These are phyloP conservation scores for Coemansia sp. DNA, from an alignment of 192 early-diverging fungal genomes.

Conservation along the genomic window DNA sequence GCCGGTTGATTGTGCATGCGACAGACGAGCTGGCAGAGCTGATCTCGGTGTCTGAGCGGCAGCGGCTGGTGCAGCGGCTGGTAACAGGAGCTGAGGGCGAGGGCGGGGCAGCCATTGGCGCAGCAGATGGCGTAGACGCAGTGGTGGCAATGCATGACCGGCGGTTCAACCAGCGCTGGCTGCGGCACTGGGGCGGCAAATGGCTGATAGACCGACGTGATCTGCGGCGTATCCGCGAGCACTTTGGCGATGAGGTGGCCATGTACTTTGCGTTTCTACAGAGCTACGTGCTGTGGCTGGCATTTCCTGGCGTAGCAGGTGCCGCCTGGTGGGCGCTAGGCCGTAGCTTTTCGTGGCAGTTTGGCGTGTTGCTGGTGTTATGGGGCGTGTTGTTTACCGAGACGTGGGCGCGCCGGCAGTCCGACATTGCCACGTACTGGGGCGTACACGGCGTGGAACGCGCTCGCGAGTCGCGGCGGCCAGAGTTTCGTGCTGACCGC, in stretches of 20 bases:
- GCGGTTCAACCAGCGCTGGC: slow-evolving; percentile 78
- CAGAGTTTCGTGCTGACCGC: slow-evolving; percentile 68
- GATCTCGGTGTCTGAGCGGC: slow-evolving; percentile 32
- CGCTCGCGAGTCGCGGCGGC: slow-evolving; percentile 58
- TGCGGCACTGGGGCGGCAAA: slow-evolving; percentile 77
- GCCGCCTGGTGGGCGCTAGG: slow-evolving; percentile 58
- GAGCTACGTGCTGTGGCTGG: slow-evolving; percentile 79
- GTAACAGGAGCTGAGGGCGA: slow-evolving; percentile 38
- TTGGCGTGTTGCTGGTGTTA: slow-evolving; percentile 63
- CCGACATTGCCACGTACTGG: slow-evolving; percentile 75
- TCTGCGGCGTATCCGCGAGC: slow-evolving; percentile 70
- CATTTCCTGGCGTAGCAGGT: slow-evolving; percentile 67
- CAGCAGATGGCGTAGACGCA: slow-evolving; percentile 33
- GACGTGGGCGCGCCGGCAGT: slow-evolving; percentile 78
- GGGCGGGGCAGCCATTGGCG: slow-evolving; percentile 54
- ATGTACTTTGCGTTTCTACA: slow-evolving; percentile 95
- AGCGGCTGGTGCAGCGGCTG: slow-evolving; percentile 39
- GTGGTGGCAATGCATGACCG: slow-evolving; percentile 81
- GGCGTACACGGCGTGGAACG: slow-evolving; percentile 55
- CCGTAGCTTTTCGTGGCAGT: slow-evolving; percentile 63
- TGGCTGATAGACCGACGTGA: slow-evolving; percentile 74
- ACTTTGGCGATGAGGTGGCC: slow-evolving; percentile 91
- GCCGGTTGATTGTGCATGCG: slow-evolving; percentile 23
- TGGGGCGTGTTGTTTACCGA: slow-evolving; percentile 75
- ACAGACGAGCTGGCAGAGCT: slow-evolving; percentile 11